phyloP scores from a whole-genome alignment of 2,329 filamentous ascomycete species.

The Aspergillus awamori region DNA sequence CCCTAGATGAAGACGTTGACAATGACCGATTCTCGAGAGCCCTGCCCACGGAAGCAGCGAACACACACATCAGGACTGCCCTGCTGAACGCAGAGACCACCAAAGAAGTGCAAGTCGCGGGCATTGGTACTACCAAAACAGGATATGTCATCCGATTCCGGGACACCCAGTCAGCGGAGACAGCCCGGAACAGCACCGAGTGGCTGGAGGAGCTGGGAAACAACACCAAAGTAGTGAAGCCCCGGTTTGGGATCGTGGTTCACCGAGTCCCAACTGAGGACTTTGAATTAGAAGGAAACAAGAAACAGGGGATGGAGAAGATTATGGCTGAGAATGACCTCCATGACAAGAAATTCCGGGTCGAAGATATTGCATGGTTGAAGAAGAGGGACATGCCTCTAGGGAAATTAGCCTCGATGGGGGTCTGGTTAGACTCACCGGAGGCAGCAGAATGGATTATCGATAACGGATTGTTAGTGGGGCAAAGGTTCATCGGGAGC shows the following conservation, averaged over 20 bases:
- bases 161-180: not conserved
- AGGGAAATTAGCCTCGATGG: constrained; percentile 25
- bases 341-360: constrained; percentile 18
- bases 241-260: constrained; percentile 23
- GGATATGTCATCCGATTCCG: constrained; percentile 8
- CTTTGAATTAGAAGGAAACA: constrained; percentile 14
- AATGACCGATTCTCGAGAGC: constrained; percentile 14
- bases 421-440: constrained; percentile 29
- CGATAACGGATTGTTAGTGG: constrained; percentile 24
- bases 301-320: constrained; percentile 18
- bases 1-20: constrained; percentile 12
- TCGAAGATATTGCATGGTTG: constrained; percentile 31
- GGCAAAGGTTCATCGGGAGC: constrained; percentile 25
- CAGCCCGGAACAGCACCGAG: not conserved
- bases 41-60: constrained; percentile 15
- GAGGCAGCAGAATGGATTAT: constrained; percentile 29
- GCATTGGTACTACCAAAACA: constrained; percentile 2
- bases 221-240: constrained; percentile 5
- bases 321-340: constrained; percentile 25
- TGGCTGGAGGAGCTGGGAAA: not conserved
- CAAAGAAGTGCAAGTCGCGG: not conserved
- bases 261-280: constrained; percentile 26
- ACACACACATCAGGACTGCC: constrained; percentile 19
- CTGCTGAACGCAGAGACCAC: constrained; percentile 10
- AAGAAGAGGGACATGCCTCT: constrained; percentile 29